Evolutionary conservation across 306 rosid species (phyloP).

Genomic region (Chamaecrista fasciculata): DNA sequence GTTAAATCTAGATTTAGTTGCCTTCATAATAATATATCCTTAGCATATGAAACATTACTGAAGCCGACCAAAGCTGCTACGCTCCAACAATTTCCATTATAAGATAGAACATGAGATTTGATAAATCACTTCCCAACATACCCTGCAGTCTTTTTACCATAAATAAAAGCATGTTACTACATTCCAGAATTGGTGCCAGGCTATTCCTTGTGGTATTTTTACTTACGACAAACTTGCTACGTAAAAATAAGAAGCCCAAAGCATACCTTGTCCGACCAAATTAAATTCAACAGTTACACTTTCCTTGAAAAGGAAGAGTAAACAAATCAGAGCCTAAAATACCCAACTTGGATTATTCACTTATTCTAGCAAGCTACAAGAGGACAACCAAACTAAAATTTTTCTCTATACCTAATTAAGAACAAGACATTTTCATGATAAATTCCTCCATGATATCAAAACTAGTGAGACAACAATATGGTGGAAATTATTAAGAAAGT

Average conservation of each 20-base stretch:
- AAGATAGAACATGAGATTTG: background rate
- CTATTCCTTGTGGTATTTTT: background rate
- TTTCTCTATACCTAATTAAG: background rate
- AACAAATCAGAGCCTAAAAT: background rate
- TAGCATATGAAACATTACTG: background rate
- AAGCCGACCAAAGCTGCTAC: background rate
- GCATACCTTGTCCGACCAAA: background rate
- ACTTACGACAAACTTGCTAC: background rate
- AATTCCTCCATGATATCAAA: background rate
- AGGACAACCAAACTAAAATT: background rate
- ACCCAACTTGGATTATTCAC: background rate
- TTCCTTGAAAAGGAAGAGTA: background rate
- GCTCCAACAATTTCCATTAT: background rate
- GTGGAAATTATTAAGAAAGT: background rate
- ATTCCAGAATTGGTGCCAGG: background rate
- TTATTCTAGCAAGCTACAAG: no score
- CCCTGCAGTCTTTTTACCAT: background rate
- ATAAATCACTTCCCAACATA: background rate
- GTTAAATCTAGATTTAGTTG: background rate
- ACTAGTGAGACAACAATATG: background rate
- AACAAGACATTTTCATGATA: background rate
- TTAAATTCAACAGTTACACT: background rate
- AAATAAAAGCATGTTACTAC: no score
- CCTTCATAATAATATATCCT: background rate
- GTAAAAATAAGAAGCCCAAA: background rate